Evolutionary conservation across 2,329 filamentous ascomycete genomes (phyloP).

Genomic region (Trichoderma semiorbis): DNA sequence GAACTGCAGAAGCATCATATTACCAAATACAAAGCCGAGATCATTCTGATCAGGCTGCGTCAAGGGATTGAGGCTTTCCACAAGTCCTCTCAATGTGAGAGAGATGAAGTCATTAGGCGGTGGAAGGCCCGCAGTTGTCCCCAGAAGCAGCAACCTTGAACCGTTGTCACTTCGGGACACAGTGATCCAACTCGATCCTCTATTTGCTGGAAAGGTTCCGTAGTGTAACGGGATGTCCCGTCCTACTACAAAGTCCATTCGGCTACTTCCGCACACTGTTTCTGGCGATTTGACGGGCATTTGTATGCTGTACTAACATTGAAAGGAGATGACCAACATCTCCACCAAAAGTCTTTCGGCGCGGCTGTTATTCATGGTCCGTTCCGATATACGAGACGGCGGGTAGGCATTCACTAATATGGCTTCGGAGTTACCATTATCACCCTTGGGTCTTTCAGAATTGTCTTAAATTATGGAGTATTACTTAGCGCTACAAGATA

Average conservation of each 20-base stretch:
- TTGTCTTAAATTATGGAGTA: neutral
- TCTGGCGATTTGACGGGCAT: neutral
- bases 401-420: neutral
- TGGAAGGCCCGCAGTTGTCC: constrained; percentile 24
- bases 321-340: neutral
- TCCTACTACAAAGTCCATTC: neutral
- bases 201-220: neutral
- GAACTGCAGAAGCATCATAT: constrained; percentile 38
- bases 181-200: neutral
- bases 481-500: neutral
- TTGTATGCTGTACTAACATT: neutral
- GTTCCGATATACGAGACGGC: neutral
- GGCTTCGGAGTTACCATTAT: neutral
- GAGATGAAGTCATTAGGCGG: constrained; percentile 25
- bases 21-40: constrained; percentile 32
- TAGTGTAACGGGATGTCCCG: neutral
- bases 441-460: neutral
- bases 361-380: neutral
- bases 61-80: constrained; percentile 31
- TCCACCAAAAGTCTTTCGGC: neutral
- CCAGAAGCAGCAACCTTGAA: neutral
- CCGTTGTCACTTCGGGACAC: too few species aligned
- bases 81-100: constrained; percentile 22
- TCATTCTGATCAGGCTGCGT: constrained; percentile 32
- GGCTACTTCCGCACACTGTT: neutral